Base-by-base conservation (phyloP, 768 basidiomycete species). In the Sporobolomyces phaffii region DNA sequence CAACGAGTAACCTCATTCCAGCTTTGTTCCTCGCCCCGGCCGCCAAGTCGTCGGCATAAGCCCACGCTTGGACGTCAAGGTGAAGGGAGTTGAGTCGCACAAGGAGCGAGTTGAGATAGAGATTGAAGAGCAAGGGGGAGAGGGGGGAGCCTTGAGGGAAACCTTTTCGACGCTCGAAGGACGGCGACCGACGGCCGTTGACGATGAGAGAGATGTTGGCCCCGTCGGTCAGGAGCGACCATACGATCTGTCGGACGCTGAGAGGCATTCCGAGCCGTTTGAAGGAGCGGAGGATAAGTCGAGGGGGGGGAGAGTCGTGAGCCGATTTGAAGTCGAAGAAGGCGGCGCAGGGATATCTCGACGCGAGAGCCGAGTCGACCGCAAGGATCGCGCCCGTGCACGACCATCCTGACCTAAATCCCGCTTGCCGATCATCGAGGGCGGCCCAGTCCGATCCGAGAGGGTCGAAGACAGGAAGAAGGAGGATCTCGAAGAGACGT, bases 111-210 rank as follows among this genome's bases (percentile, higher is more conserved):
- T 49, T 26, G 48, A 49, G 14, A 29, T 49, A 49, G 48, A 49
- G 48, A 28, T 49, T 49, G 48, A 49, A 49, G 48, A 49, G 48
- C 26, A 49, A 29, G 9, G 48, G 48, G 28, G 48, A 49, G 48
- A 49, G 48, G 31, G 48, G 48, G 24, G 48, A 26, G 8, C 48
- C 48, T 29, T 49, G 48, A 11, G 48, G 48, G 24, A 49, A 49
- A 11, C 48, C 48, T 29, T 18, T 24, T 5, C 28, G 48, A 28
- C 28, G 48, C 8, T 14, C 24, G 48, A 49, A 49, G 9, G 48
- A 26, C 9, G 14, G 20, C 8, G 48, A 49, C 10, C 18, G 20
- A 9, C 8, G 24, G 31, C 48, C 48, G 48, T 49, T 49, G 48
- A 49, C 48, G 28, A 49, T 49, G 18, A 49, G 20, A 7, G 48